Percentiles rank a stretch among this genome's conserved stretches.
Evolutionary conservation across 192 early-diverging fungal species (phyloP).

Genomic region (Podila epicladia): DNA sequence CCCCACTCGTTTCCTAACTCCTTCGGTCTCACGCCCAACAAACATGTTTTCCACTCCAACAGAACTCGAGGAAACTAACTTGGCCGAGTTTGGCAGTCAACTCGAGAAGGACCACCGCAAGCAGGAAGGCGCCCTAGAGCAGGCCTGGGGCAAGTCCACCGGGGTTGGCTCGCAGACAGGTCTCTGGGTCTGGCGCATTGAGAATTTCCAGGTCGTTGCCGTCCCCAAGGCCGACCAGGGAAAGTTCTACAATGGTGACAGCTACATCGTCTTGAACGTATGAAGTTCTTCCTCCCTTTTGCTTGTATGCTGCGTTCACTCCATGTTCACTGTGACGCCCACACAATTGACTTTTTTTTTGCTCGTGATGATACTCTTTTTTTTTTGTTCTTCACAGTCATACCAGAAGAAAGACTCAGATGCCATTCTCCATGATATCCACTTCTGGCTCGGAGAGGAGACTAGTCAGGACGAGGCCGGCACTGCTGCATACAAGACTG

Average conservation of each 20-base stretch:
- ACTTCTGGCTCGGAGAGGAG: slow-evolving; percentile 88
- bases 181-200: slow-evolving; percentile 81
- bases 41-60: not conserved
- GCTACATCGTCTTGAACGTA: slow-evolving; percentile 82
- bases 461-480: slow-evolving; percentile 84
- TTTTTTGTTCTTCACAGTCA: slow-evolving; percentile 47
- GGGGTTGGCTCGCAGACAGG: slow-evolving; percentile 60
- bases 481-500: slow-evolving; percentile 89
- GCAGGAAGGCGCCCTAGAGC: slow-evolving; percentile 62
- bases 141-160: slow-evolving; percentile 65
- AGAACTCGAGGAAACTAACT: slow-evolving; percentile 64
- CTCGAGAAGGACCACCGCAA: slow-evolving; percentile 71
- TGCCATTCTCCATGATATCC: slow-evolving; percentile 75
- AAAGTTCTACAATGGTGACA: slow-evolving; percentile 78
- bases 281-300: not conserved
- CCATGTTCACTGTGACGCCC: too few species aligned
- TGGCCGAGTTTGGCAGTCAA: slow-evolving; percentile 66
- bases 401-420: slow-evolving; percentile 69
- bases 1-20: not conserved
- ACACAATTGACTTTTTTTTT: too few species aligned
- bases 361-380: too few species aligned
- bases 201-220: slow-evolving; percentile 76
- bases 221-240: slow-evolving; percentile 71
- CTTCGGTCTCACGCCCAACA: not conserved
- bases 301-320: too few species aligned